Base-by-base conservation (phyloP, 1,284 basidiomycete species). In the Rhodofomes roseus region DNA sequence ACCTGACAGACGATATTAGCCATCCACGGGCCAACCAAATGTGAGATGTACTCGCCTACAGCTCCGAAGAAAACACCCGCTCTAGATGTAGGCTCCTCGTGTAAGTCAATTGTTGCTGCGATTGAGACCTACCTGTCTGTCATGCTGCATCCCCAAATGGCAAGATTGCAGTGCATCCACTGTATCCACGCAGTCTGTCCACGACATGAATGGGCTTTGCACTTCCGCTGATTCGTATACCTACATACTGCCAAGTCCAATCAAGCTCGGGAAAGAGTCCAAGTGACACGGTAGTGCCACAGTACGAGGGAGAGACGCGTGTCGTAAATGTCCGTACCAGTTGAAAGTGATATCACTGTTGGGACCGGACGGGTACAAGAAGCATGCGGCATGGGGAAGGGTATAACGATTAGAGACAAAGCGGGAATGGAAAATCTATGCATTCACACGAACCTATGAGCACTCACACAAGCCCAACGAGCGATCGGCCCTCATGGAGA, bases 181-280 rank as follows among this genome's bases (percentile, higher is more conserved):
- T n/a, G n/a, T n/a, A n/a, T 34, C 11, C 31, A 34, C 5, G 31
- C 31, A 11, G 11, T 18, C 23, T 18, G 2, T 48, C 4, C 27
- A 27, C 25, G 8, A 8, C 27, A 18, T 48, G 9, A 16, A 14
- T 22, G 25, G 46, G 29, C 27, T 18, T 16, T 2, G 25, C 23
- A n/a, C 25, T 48, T 29, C 14, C 16, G 46, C 27, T 48, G 1
- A 18, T 25, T 48, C 16, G 4, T 48, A 48, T 39, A 23, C 20
- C 53, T 54, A 54, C 53, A 54, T 54, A 52, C 37, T 54, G 53
- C 53, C 53, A 54, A 54, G 53, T 54, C 53, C 53, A 41, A 22
- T 29, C 34, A 39, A 23, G 36, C 39, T 54, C 39, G 39, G 53
- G 23, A 36, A 51, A 41, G 16, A 41, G 53, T 54, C 53, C 53